Conservation (phyloP, 2,329 filamentous ascomycete species). For the Fusarium verticillioides region DNA sequence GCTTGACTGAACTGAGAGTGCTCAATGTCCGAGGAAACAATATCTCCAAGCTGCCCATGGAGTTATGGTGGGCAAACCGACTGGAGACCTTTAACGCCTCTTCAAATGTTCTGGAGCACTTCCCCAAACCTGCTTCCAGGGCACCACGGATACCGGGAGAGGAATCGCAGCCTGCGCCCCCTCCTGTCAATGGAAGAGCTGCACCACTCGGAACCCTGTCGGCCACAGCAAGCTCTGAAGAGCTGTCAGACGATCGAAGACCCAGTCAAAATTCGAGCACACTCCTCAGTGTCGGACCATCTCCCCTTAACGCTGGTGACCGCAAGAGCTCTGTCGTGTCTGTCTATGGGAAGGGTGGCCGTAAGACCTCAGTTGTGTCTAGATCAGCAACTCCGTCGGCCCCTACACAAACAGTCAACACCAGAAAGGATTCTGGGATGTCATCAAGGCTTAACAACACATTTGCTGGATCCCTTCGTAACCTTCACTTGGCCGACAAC, state of each 20-base stretch:
- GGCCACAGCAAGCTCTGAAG: conserved; percentile 79
- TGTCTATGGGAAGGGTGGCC: conserved; percentile 78
- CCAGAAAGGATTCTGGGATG: conserved; percentile 89
- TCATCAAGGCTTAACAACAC: conserved; percentile 84
- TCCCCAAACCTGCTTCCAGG: conserved; percentile 86
- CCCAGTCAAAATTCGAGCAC: conserved; percentile 87
- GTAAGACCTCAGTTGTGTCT: conserved; percentile 86
- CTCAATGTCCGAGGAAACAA: conserved; percentile 96
- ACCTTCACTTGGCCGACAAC: conserved; percentile 93
- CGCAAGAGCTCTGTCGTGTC: conserved; percentile 89
- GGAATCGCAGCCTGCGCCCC: conserved; percentile 50
- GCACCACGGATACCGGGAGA: conserved; percentile 70
- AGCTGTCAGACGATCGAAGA: conserved; percentile 75
- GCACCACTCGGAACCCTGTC: conserved; percentile 57
- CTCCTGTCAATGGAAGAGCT: conserved; percentile 55
- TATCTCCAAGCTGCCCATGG: conserved; percentile 84
- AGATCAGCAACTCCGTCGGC: conserved; percentile 63
- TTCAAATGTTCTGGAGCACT: conserved; percentile 90
- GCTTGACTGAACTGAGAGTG: conserved; percentile 83
- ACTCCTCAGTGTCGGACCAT: conserved; percentile 79
- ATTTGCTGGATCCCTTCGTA: conserved; percentile 85
- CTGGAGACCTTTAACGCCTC: conserved; percentile 94
- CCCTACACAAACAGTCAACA: conserved; percentile 62
- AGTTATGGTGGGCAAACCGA: conserved; percentile 95
- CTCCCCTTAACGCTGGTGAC: conserved; percentile 70